phyloP scores from a whole-genome alignment of 192 early-diverging fungal genomes.

The Backusella luteola region DNA sequence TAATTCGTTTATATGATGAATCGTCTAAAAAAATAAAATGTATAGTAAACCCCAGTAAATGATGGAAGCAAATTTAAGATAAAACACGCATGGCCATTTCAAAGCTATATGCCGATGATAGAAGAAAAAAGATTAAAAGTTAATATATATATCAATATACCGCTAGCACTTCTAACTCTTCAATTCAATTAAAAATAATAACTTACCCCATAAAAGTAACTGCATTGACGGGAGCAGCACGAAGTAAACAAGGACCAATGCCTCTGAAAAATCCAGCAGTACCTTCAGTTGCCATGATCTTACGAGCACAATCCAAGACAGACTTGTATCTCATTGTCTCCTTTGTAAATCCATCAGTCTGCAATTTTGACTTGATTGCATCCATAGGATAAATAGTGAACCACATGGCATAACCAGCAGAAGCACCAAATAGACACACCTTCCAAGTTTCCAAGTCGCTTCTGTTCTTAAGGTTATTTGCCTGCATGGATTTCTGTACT shows the following conservation, averaged over 20 bases:
- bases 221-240: slow-evolving; percentile 94
- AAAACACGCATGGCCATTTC: slow-evolving; percentile 54
- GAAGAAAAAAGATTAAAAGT: not conserved
- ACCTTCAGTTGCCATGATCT: slow-evolving; percentile 80
- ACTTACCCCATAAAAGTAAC: slow-evolving; percentile 84
- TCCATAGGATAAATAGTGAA: slow-evolving; percentile 90
- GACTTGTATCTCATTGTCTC: slow-evolving; percentile 67
- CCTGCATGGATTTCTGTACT: slow-evolving; percentile 72
- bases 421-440: slow-evolving; percentile 81
- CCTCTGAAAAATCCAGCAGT: slow-evolving; percentile 85
- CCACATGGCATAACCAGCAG: slow-evolving; percentile 77
- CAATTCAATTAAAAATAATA: not conserved
- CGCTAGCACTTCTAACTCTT: too few species aligned
- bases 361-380: slow-evolving; percentile 92
- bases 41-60: not conserved
- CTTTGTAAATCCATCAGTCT: slow-evolving; percentile 82
- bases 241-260: slow-evolving; percentile 79
- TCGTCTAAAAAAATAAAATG: not conserved
- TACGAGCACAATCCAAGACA: slow-evolving; percentile 75
- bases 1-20: not conserved
- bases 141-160: too few species aligned
- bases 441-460: slow-evolving; percentile 73
- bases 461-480: slow-evolving; percentile 54
- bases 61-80: not conserved
- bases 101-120: slow-evolving; percentile 29